Evolutionary conservation across 176 grass and related monocot genomes (phyloP), one percentile per base, ranked within the genome.

Genomic region (Elaeis guineensis): DNA sequence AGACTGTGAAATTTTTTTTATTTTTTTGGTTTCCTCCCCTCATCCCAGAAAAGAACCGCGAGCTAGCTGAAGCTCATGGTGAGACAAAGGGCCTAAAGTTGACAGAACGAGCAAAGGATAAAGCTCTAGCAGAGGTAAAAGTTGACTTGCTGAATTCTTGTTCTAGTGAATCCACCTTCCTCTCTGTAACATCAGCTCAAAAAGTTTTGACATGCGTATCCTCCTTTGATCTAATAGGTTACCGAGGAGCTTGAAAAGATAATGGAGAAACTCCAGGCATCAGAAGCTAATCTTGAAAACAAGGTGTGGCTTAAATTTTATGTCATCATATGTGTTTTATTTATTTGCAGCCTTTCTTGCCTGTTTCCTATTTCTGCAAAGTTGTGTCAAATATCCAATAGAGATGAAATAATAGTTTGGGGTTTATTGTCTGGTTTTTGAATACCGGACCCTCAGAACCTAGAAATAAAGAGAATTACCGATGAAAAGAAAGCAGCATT

Each of bases 401-500:
- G 9, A 49, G 22, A 25, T 64, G 14, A 17, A 17, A 25, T 32
- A 17, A 4, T 16, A 17, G 3, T 54, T 15, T 29, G 9, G 8
- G 14, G 21, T 18, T 53, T 25, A 11, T 28, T 68, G n/a, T 55
- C n/a, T 68, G 12, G 16, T 57, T 16, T 68, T 56, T 48, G 52
- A 20, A 21, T 55, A 9, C 5, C 20, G 54, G 54, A 68, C 52
- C 52, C 17, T 3, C 28, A 68, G 65, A 68, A 68, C 28, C 52
- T 68, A 56, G 65, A 68, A 52, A 68, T 68, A 51, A 68, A 68
- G 52, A 54, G 52, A 39, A 44, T 68, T 19, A 57, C 28, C 6
- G 65, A 68, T 55, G 65, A 68, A 44, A 68, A 68, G 52, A 68
- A 68, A 39, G 65, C 32, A 56, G 65, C 65, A 68, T 55, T 68